Evolutionary conservation across 148 eudicot genomes (phyloP).

Genomic region (Nepenthes mirabilis): DNA sequence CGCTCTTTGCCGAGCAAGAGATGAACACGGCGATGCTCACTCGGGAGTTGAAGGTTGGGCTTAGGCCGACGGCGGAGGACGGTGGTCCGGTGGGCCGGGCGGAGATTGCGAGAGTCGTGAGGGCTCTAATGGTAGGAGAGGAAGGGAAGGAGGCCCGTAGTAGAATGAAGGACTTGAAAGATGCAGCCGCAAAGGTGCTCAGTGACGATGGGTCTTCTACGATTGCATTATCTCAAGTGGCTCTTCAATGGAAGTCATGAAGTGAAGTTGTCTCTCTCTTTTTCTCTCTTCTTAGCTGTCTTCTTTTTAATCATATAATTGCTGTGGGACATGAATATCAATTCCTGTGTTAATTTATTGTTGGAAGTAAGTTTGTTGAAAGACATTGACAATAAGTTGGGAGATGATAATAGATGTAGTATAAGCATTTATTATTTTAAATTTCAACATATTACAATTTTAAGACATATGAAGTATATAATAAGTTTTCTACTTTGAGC

Average conservation of each 20-base stretch:
- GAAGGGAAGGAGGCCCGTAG: slow-evolving; percentile 26
- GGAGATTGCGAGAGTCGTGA: slow-evolving; percentile 26
- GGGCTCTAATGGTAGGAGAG: slow-evolving; percentile 46
- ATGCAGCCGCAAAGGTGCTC: slow-evolving; percentile 21
- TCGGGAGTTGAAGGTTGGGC: slow-evolving; percentile 32
- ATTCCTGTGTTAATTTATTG: too few relatives aligned
- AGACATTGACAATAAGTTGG: too few relatives aligned
- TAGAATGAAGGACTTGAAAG: slow-evolving; percentile 30
- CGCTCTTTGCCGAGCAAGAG: slow-evolving; percentile 45
- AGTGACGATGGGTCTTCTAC: slow-evolving; percentile 35
- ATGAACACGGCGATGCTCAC: slow-evolving; percentile 35
- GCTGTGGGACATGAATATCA: too few relatives aligned
- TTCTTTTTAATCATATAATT: too few relatives aligned
- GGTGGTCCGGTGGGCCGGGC: slow-evolving; percentile 17
- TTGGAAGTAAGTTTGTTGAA: too few relatives aligned
- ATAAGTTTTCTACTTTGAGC: too few relatives aligned
- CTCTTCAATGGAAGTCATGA: slow-evolving; percentile 22
- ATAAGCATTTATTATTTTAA: too few relatives aligned
- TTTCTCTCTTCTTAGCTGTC: too few relatives aligned
- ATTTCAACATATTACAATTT: too few relatives aligned
- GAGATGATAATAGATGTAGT: too few relatives aligned
- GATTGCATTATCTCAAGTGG: slow-evolving; percentile 23
- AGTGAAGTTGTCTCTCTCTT: too few relatives aligned
- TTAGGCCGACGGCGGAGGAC: slow-evolving; percentile 17
- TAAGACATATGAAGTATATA: too few relatives aligned